Conservation (phyloP, 1,284 basidiomycete genomes). For the Cutaneotrichosporon sp. region DNA sequence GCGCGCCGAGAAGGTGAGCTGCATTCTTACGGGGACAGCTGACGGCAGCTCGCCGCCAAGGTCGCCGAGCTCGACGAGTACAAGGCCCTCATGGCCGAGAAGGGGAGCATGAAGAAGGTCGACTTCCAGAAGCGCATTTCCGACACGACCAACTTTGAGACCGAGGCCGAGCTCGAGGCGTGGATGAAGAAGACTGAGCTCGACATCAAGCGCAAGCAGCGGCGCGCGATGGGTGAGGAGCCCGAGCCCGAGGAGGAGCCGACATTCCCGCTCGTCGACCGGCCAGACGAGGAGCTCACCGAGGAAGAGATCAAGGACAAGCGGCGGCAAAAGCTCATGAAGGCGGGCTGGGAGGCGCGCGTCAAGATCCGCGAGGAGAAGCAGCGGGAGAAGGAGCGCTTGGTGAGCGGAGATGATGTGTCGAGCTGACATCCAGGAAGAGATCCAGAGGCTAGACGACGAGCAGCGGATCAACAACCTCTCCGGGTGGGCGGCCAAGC, state of each 20-base stretch:
- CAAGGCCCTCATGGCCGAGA: slow-evolving; percentile 65
- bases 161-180: slow-evolving; percentile 65
- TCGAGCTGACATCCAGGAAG: slow-evolving; percentile 57
- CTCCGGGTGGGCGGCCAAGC: slow-evolving; percentile 67
- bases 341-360: slow-evolving; percentile 92
- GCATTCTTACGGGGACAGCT: neutral
- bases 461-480: slow-evolving; percentile 74
- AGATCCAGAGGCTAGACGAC: slow-evolving; percentile 72
- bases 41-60: slow-evolving; percentile 38
- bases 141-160: slow-evolving; percentile 68
- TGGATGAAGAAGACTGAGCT: slow-evolving; percentile 75
- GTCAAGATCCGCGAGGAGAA: slow-evolving; percentile 84
- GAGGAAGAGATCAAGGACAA: slow-evolving; percentile 96
- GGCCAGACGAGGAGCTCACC: slow-evolving; percentile 89
- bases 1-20: slow-evolving; percentile 73
- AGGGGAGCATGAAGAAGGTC: slow-evolving; percentile 66
- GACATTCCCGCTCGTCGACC: slow-evolving; percentile 83
- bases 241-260: slow-evolving; percentile 67
- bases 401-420: slow-evolving; percentile 36
- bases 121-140: slow-evolving; percentile 65
- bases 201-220: slow-evolving; percentile 65
- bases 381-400: slow-evolving; percentile 73
- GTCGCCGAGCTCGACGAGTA: slow-evolving; percentile 76
- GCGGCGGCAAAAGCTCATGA: slow-evolving; percentile 86
- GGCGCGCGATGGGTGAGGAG: slow-evolving; percentile 70